Evolutionary conservation across 2,329 filamentous ascomycete species (phyloP), one percentile per base, ranked within the genome.

Genomic region (Falciphora oryzae): DNA sequence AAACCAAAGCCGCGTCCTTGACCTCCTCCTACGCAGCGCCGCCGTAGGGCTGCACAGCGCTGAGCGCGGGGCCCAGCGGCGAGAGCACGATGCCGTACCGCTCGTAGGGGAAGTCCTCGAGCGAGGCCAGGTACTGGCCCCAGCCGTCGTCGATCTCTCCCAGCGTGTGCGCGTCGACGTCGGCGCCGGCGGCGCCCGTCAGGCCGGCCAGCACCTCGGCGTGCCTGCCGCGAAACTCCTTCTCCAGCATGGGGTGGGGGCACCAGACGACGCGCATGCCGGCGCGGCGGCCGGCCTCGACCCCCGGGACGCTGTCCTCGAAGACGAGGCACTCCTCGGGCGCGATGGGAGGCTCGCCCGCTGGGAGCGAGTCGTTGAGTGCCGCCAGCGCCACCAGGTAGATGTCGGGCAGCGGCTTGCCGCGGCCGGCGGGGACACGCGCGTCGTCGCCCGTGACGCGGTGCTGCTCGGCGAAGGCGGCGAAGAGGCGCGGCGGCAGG

Each of bases 221-320:
- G 78, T 97, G 92, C 58, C 89, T 83, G 1, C 90, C 93, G 57
- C 81, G 79, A 71, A 91, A 96, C 74, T 94, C 91, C 63, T 85
- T 80, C 77, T 90, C 81, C 63, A 99, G 78, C 72, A 86, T 91
- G 1, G 87, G 85, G 77, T 98, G 93, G 29, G 95, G 95, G 70
- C 87, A 89, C 95, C 95, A 99, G 1, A 97, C 82, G 16, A 96
- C 93, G 69, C 94, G 87, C 94, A 98, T 98, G 0, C 94, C 94
- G 0, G 95, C 95, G 69, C 95, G 86, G 63, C 95, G 82, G 5
- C 93, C 95, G 2, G 92, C 87, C 78, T 99, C 95, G 3, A 97
- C 92, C 4, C 95, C 95, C 0, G 93, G 92, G 1, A 98, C 93
- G 59, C 89, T 92, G 76, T 99, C 95, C 78, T 99, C 95, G 71